Conservation (phyloP, 306 rosid species). For the Styphnolobium japonicum region DNA sequence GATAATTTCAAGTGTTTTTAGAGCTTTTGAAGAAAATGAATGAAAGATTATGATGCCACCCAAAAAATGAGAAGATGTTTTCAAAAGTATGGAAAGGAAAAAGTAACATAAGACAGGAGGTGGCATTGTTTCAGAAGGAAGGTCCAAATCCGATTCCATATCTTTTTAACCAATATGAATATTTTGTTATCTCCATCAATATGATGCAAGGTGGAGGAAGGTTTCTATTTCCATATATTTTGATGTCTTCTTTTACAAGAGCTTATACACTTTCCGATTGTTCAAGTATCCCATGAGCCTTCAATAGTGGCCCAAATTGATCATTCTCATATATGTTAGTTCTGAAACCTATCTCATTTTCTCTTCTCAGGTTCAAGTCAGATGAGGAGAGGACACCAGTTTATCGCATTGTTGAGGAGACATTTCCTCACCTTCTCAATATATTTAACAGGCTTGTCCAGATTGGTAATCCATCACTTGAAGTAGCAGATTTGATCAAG, state of each 20-base stretch:
- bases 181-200: not conserved
- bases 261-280: not conserved
- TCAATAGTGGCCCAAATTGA: not conserved
- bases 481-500: constrained; percentile 91
- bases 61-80: not conserved
- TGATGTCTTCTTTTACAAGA: not conserved
- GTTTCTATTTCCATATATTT: not conserved
- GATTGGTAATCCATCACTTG: constrained; percentile 79
- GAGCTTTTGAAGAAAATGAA: constrained; percentile 1
- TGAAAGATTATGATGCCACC: not conserved
- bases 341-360: not conserved
- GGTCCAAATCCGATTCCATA: not conserved
- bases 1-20: constrained; percentile 3
- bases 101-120: not conserved
- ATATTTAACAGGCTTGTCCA: constrained; percentile 82
- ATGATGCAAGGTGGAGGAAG: not conserved
- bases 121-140: constrained; percentile 5
- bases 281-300: not conserved
- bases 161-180: not conserved
- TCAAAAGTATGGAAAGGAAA: not conserved
- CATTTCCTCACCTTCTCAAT: constrained; percentile 84
- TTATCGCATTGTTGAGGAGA: constrained; percentile 83
- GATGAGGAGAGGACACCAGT: constrained; percentile 94
- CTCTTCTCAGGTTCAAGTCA: constrained; percentile 81
- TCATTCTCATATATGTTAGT: not conserved